Base-by-base conservation (phyloP, 2,329 filamentous ascomycete species). In the Mollisia scopiformis region DNA sequence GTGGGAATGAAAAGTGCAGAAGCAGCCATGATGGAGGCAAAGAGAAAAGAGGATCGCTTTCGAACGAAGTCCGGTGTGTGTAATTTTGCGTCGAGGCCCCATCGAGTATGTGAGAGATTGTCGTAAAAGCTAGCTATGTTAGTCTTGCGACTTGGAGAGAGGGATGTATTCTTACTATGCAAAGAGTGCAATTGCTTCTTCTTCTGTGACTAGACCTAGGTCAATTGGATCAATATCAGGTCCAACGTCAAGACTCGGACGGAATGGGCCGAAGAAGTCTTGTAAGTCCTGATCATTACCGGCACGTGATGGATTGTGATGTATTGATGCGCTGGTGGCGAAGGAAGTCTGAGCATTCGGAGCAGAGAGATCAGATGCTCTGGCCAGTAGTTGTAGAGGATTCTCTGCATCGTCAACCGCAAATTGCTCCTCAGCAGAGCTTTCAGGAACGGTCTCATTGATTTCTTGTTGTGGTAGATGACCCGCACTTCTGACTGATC, bases 381-480 rank as follows among this genome's bases (percentile, higher is more conserved):
- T 82, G 2, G 89, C 89, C 33, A 92, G 84, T 16, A 92, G 77
- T 72, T 92, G 89, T 5, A 92, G 76, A 0, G 89, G 89, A 62
- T 92, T 92, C 69, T 92, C 89, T 3, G 89, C 89, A 71, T 91
- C 89, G 66, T 92, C 88, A 27, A 90, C 77, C 13, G 86, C 82
- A 31, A 89, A 79, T 52, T 78, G 82, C 57, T 86, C 84, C 37
- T 82, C 79, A 16, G 71, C n/a, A 2, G 39, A 43, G 69, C 11
- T 23, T 5, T 47, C 28, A 31, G 71, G 71, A n/a, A 19, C 35
- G 8, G 39, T 50, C 31, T 57, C 49, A 11, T 35, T 3, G 4
- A 19, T 16, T 16, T 16, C 7, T 14, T 16, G 23, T 49, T 50
- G 35, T 11, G 50, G 46, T 10, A 25, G 13, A 16, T 28, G 23